Base-by-base conservation (phyloP, 257 asterid species). In the Solanum gracilifrons region DNA sequence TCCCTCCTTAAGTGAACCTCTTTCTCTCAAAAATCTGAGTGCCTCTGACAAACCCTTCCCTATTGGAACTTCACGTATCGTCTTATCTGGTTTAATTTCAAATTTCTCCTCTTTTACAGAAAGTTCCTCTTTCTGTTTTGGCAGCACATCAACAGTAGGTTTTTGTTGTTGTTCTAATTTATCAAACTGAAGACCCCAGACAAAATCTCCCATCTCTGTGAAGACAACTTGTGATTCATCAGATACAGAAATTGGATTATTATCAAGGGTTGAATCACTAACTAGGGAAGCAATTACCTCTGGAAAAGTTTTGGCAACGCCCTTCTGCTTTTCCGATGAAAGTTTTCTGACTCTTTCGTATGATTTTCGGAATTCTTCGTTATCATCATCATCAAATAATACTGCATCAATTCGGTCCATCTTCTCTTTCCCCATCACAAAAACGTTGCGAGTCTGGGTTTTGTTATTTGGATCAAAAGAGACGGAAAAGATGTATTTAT, bases 201-300 rank as follows among this genome's bases (percentile, higher is more conserved):
- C 98, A 91, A 96, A 96, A 89, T 94, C 99, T 89, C 96, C 99
- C 95, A 95, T 95, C 94, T 95, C 98, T 2, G 99, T 91, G 88
- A 97, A 95, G 92, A 94, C 96, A 86, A 96, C 96, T 76, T 92
- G 93, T 86, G 92, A 91, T 36, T 95, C 98, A 76, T 92, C 94
- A 82, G 92, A 69, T 77, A 76, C 89, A 41, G 87, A 15, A 88
- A 73, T 92, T 66, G 91, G 90, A 88, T 91, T 91, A 9, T 90
- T 91, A 11, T 91, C 95, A 6, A 85, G 68, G 55, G 88, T 83
- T 74, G 92, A 86, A 86, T 86, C 90, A 76, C 84, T 69, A 79
- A 92, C 87, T 72, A 97, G 93, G 16, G 88, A 89, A 33, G 92
- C 90, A 85, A 95, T 87, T 75, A 89, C 87, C 88, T 87, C 90